phyloP scores from a whole-genome alignment of 202 grass and related monocot genomes.

The Bolboschoenoplectus hybrid region DNA sequence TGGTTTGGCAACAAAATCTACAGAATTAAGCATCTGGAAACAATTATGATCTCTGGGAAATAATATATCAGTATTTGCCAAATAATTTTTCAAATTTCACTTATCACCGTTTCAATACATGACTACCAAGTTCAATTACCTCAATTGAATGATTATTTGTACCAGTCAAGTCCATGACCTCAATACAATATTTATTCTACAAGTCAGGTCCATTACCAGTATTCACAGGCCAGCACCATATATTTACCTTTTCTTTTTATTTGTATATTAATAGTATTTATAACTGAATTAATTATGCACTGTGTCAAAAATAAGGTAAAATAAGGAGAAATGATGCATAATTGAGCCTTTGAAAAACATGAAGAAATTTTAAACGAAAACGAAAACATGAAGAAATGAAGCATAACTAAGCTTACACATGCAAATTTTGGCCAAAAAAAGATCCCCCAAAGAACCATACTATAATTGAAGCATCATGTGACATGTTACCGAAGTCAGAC shows the following conservation, averaged over 20 bases:
- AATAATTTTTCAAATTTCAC: neutral
- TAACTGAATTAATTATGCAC: neutral
- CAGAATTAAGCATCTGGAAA: neutral
- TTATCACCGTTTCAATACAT: neutral
- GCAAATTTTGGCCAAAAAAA: slow-evolving; percentile 9
- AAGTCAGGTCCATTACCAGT: neutral
- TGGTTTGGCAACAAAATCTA: neutral
- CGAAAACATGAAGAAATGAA: neutral
- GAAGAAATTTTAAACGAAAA: neutral
- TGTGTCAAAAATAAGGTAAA: neutral
- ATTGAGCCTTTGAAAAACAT: neutral
- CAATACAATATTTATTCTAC: neutral
- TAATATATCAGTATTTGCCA: neutral
- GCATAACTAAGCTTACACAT: neutral
- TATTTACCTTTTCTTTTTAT: neutral
- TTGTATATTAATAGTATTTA: neutral
- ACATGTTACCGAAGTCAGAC: neutral
- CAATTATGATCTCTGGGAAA: neutral
- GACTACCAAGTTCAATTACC: neutral
- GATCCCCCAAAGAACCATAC: neutral
- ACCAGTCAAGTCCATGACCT: neutral
- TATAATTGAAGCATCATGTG: neutral
- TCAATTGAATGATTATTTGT: neutral
- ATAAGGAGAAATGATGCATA: neutral
- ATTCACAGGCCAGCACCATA: neutral